phyloP scores from a whole-genome alignment of 768 basidiomycete genomes.

The Steccherinum ochraceum region DNA sequence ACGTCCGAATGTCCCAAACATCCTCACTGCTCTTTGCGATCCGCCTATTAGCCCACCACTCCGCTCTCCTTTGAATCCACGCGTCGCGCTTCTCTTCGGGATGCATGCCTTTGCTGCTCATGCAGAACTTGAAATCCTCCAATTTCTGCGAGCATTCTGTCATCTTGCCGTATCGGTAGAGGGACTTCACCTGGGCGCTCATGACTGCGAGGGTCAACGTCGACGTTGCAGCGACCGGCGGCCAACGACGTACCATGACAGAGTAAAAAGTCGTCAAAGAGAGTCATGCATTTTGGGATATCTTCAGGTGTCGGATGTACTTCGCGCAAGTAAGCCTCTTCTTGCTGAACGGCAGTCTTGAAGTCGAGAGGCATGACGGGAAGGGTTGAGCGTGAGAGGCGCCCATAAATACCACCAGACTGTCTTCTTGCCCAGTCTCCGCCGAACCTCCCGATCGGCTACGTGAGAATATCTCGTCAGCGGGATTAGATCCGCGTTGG shows the following conservation, averaged over 20 bases:
- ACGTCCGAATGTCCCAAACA: conserved; percentile 89
- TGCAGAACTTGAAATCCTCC: conserved; percentile 94
- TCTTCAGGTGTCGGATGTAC: conserved; percentile 74
- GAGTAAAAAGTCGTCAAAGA: conserved; percentile 65
- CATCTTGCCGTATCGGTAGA: conserved; percentile 81
- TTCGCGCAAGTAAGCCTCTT: conserved; percentile 55
- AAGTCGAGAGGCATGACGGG: conserved; percentile 29
- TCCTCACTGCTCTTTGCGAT: conserved; percentile 84
- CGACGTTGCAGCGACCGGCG: background rate
- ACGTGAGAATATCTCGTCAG: too few species aligned
- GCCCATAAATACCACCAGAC: too few species aligned
- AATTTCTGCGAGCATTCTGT: conserved; percentile 69
- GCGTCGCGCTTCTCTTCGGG: conserved; percentile 72
- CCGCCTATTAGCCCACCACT: conserved; percentile 89
- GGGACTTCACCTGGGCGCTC: conserved; percentile 70
- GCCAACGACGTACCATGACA: conserved; percentile 51
- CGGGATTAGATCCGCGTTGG: background rate
- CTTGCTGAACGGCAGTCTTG: conserved; percentile 56
- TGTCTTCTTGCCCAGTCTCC: too few species aligned
- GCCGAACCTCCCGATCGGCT: too few species aligned
- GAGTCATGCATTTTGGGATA: conserved; percentile 73
- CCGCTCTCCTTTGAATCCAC: conserved; percentile 83
- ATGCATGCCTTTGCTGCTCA: conserved; percentile 72
- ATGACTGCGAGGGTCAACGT: conserved; percentile 43
- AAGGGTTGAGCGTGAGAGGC: too few species aligned